A percentile compares a stretch with the other conserved stretches of the same genome.
Conservation (phyloP, 257 asterid species). For the Paulownia fortunei region DNA sequence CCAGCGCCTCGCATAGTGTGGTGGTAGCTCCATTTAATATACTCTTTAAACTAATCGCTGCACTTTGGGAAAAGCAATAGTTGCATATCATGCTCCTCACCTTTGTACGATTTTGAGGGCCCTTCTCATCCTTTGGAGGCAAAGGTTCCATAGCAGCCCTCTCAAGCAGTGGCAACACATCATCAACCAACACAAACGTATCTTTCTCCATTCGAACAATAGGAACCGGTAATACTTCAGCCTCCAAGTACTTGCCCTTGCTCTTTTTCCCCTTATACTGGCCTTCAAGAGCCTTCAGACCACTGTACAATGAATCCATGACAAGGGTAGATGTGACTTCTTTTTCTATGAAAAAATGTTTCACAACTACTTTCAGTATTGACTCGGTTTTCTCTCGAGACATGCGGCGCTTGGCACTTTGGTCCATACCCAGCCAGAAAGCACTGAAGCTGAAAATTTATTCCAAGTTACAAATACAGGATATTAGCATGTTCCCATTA, state of each 20-base stretch:
- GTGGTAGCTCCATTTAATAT: not conserved
- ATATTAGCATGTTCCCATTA: conserved; percentile 11
- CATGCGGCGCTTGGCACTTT: conserved; percentile 65
- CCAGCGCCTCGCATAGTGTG: not conserved
- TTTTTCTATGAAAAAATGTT: conserved; percentile 88
- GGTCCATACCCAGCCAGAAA: conserved; percentile 89
- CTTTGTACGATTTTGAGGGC: conserved; percentile 94
- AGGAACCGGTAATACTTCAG: conserved; percentile 67
- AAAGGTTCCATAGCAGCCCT: conserved; percentile 89
- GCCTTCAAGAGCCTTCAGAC: conserved; percentile 89
- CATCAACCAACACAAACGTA: conserved; percentile 81
- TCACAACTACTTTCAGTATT: conserved; percentile 80
- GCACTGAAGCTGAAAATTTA: conserved; percentile 73
- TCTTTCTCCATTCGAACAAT: conserved; percentile 72
- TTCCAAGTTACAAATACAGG: conserved; percentile 28
- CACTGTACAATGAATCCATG: conserved; percentile 95
- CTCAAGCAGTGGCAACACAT: conserved; percentile 81
- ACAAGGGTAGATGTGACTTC: conserved; percentile 97
- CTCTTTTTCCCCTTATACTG: conserved; percentile 69
- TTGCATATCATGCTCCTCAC: conserved; percentile 39
- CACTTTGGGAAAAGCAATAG: not conserved
- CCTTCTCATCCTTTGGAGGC: conserved; percentile 97
- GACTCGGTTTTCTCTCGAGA: conserved; percentile 76
- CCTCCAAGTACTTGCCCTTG: conserved; percentile 57
- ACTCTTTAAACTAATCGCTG: not conserved